Conservation (phyloP, 1,284 basidiomycete genomes). For the Somion occarium region DNA sequence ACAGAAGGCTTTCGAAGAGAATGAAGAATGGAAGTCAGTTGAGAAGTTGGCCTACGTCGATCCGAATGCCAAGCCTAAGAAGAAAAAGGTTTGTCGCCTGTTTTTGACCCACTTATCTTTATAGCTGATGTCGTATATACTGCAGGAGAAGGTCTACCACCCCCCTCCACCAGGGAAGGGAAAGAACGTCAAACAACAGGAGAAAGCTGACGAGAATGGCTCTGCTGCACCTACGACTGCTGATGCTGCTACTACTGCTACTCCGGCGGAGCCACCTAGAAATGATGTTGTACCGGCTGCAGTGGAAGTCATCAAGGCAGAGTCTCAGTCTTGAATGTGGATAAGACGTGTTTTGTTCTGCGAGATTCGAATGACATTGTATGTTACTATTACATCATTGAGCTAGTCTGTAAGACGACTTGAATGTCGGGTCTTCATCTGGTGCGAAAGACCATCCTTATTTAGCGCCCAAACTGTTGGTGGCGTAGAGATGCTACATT, state of each 20-base stretch:
- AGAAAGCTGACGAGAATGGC: constrained; percentile 11
- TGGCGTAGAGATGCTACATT: too few species aligned
- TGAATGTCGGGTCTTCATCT: too few species aligned
- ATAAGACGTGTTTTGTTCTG: too few species aligned
- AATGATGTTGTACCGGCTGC: constrained; percentile 8
- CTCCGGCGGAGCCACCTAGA: constrained; percentile 7
- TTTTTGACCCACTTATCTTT: too few species aligned
- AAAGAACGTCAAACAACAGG: constrained; percentile 42
- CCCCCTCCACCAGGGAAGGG: constrained; percentile 76
- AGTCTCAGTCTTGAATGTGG: constrained; percentile 1
- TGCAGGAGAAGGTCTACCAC: constrained; percentile 70
- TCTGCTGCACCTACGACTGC: neutral
- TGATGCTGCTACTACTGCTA: constrained; percentile 7
- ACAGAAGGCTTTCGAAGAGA: constrained; percentile 68
- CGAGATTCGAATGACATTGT: too few species aligned
- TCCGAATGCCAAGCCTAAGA: constrained; percentile 56
- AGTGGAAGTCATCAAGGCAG: constrained; percentile 7
- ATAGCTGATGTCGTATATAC: too few species aligned
- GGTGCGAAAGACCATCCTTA: too few species aligned
- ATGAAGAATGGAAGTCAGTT: constrained; percentile 79
- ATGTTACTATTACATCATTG: too few species aligned
- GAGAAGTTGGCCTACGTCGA: constrained; percentile 86
- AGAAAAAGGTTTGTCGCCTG: constrained; percentile 41
- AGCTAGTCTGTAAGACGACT: too few species aligned
- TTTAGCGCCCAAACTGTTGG: too few species aligned